These are phyloP conservation scores for Ogataea pini DNA, from an alignment of 805 yeast species.

Conservation along the genomic window DNA sequence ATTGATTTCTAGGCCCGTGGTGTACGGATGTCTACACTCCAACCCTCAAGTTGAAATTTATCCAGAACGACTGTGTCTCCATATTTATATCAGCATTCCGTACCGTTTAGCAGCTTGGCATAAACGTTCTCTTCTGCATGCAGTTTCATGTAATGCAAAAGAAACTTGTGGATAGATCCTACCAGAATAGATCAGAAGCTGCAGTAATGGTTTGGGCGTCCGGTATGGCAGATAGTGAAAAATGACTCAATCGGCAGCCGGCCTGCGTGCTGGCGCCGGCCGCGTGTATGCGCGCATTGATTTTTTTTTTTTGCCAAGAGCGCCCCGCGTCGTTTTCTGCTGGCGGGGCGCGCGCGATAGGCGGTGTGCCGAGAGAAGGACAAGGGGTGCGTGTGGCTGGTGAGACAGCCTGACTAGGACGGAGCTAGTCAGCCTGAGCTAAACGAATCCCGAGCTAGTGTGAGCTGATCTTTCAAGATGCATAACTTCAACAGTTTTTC, in stretches of 20 bases:
- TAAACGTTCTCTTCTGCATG: constrained; percentile 6
- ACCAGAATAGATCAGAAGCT: constrained; percentile 3
- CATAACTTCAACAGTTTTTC: too few relatives aligned
- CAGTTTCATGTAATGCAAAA: constrained; percentile 3
- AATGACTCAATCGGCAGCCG: constrained; percentile 3
- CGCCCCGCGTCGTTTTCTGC: too few relatives aligned
- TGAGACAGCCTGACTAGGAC: too few relatives aligned
- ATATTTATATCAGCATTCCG: constrained; percentile 2
- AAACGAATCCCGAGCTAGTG: too few relatives aligned
- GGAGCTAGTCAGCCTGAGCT: too few relatives aligned
- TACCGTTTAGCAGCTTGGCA: constrained; percentile 2
- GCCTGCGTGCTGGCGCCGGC: constrained; percentile 3
- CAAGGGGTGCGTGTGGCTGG: not conserved
- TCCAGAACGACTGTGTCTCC: constrained; percentile 1
- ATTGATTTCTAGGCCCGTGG: too few relatives aligned
- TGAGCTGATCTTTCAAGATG: too few relatives aligned
- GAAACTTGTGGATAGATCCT: constrained; percentile 4
- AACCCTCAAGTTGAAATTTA: not conserved
- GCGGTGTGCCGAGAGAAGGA: not conserved
- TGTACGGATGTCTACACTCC: not conserved
- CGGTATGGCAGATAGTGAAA: not conserved
- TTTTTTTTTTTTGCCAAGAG: not conserved
- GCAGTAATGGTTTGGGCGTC: not conserved
- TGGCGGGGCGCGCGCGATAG: too few relatives aligned
- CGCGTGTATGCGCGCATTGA: not conserved